Base-by-base conservation (phyloP, 306 rosid genomes). In the Citrullus colocynthis region DNA sequence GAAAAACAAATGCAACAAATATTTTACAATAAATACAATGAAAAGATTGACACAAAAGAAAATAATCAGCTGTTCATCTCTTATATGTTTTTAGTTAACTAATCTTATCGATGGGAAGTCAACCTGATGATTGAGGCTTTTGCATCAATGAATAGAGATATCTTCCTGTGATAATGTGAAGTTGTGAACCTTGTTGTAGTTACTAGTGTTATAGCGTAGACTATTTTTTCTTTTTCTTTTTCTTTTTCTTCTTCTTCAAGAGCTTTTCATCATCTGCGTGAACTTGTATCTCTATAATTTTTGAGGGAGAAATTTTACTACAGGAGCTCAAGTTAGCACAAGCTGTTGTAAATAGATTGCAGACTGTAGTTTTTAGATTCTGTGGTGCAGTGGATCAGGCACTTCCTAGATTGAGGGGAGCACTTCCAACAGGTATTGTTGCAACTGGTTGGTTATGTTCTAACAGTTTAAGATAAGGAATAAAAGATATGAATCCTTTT, bases 341-440 rank as follows among this genome's bases (percentile, higher is more conserved):
- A 81, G 91, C 91, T 85, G 85, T 83, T 80, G 98, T 94, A 84
- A 94, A 94, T 85, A 89, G 98, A 87, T 86, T 94, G 80, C 98
- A 94, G 79, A 92, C 96, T 15, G 97, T 89, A 79, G 94, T 83
- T 81, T 88, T 92, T 81, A 89, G 98, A 82, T 94, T 94, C 80
- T 91, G 95, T 85, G 98, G 93, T 75, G 83, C 87, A 52, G 97
- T 88, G 55, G 95, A 91, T 85, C 91, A 85, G 82, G 95, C 97
- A 83, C 89, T 94, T 86, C 95, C 97, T 54, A 92, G 97, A 84
- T 83, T 92, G 83, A 87, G 98, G 85, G 98, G 98, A 84, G 98
- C 96, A 34, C 83, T 94, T 57, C 91, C 93, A 70, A 77, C 89
- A 32, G 98, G 98, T 94, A 90, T 49, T 34, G 13, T 69, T 71